Evolutionary conservation across 164 flowering plant species (phyloP), one percentile per base, ranked within the genome.

Genomic region (Hamamelis virginiana): DNA sequence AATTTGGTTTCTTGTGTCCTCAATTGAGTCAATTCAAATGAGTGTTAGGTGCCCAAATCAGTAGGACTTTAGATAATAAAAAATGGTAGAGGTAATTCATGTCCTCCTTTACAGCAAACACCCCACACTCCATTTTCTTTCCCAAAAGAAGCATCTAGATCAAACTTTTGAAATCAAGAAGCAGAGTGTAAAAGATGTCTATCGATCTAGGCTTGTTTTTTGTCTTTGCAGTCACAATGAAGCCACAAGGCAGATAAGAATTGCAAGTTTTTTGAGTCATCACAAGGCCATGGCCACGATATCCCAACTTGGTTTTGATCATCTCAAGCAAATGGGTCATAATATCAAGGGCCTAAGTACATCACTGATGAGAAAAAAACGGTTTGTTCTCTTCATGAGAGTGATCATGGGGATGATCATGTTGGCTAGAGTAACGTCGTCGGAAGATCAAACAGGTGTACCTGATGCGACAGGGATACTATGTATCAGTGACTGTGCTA

Each of bases 401-500:
- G n/a, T 45, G 9, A 45, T 75, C 73, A 53, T 75, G 45, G 68
- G 23, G 23, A 10, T 59, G 55, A 44, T 65, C 57, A 38, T 74
- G 69, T 63, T 67, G 13, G 64, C 56, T 18, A 45, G 41, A 61
- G 72, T 67, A 19, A 45, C 43, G 11, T 66, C 47, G 13, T 63
- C 81, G 16, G 79, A 62, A 0, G 84, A 73, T 38, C 72, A 70
- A 65, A 58, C 21, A 1, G 72, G 59, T 18, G 59, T 21, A 8
- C 76, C 84, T 1, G n/a, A n/a, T n/a, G 18, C 68, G 12, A 25
- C 84, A 0, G 81, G 86, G 38, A 45, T 77, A 44, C 72, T 86
- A 5, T 88, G 92, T 73, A 85, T 86, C 45, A 88, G 92, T 48
- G 84, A 88, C 0, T 88, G 92, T 55, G 63, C 66, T 0, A 79